These are phyloP conservation scores for Edaphochlamys debaryana DNA, from an alignment of 139 green algal species.

Conservation along the genomic window DNA sequence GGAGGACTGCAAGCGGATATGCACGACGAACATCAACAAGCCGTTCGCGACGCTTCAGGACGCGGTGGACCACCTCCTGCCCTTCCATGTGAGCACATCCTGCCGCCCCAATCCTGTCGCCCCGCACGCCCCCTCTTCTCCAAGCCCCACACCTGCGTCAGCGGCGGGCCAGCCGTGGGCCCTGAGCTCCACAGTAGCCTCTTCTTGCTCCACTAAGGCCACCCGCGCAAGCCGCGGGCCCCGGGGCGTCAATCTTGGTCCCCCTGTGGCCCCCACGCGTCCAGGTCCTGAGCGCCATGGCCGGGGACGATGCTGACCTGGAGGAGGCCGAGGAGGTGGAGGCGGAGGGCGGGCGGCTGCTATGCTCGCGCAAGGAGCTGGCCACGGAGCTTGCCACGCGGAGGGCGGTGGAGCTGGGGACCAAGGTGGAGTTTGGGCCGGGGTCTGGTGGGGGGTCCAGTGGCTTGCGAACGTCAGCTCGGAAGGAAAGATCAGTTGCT, in stretches of 20 bases:
- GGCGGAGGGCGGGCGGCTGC: conserved; percentile 6
- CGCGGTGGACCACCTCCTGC: conserved; percentile 24
- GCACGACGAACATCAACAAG: conserved; percentile 5
- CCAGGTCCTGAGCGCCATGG: conserved; percentile 14
- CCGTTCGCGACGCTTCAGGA: conserved; percentile 23
- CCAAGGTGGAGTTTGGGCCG: conserved; percentile 1
- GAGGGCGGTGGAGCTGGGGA: conserved; percentile 21
- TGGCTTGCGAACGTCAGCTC: no score
- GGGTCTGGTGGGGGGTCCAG: no score
- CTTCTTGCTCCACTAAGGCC: no score
- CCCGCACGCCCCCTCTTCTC: no score
- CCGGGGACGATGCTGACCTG: conserved; percentile 2
- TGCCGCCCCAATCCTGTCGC: no score
- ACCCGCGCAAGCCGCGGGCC: no score
- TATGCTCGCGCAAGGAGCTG: conserved; percentile 15
- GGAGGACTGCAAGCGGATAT: conserved; percentile 40
- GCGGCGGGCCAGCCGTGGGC: not conserved
- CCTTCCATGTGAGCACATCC: conserved; percentile 39
- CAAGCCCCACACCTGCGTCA: no score
- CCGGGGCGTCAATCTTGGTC: no score
- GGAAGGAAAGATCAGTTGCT: no score
- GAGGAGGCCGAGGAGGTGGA: conserved; percentile 24
- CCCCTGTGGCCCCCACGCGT: no score
- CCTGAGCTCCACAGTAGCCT: no score
- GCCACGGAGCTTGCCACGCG: conserved; percentile 2